These are phyloP conservation scores for Blepharisma undulans DNA, from an alignment of 169 alveolate species.

Conservation along the genomic window DNA sequence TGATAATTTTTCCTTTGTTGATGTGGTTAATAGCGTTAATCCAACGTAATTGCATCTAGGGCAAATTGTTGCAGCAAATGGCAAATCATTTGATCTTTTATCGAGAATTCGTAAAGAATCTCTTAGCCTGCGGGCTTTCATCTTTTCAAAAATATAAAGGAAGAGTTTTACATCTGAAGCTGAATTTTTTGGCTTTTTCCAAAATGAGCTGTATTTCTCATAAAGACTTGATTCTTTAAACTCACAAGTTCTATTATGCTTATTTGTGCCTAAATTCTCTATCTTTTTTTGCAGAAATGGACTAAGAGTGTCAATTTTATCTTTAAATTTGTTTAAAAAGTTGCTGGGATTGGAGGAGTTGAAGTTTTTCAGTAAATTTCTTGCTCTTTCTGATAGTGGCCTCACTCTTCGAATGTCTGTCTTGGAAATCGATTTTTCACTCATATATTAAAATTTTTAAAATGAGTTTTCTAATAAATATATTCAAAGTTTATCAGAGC, in stretches of 20 bases:
- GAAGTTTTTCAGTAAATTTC: not conserved
- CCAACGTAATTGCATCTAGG: constrained; percentile 11
- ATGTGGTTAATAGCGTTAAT: not conserved
- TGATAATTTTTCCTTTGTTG: not conserved
- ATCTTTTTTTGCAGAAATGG: not conserved
- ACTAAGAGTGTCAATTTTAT: not conserved
- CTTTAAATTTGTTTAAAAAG: not conserved
- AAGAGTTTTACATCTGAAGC: not conserved
- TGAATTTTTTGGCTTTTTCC: not conserved
- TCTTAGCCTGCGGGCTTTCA: not conserved
- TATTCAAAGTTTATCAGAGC: not conserved
- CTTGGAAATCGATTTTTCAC: not conserved
- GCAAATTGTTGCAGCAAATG: not conserved
- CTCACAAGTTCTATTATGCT: not conserved
- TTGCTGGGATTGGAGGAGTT: not conserved
- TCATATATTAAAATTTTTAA: not conserved
- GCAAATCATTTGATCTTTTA: not conserved
- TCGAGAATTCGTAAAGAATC: not conserved
- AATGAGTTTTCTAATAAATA: not conserved
- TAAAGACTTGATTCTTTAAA: not conserved
- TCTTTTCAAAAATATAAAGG: not conserved
- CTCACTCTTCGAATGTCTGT: not conserved
- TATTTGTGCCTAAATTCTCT: not conserved
- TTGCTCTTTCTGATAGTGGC: not conserved
- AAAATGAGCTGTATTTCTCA: not conserved